Evolutionary conservation across 352 stramenopile species (phyloP).

Genomic region (Pythium brassicae): DNA sequence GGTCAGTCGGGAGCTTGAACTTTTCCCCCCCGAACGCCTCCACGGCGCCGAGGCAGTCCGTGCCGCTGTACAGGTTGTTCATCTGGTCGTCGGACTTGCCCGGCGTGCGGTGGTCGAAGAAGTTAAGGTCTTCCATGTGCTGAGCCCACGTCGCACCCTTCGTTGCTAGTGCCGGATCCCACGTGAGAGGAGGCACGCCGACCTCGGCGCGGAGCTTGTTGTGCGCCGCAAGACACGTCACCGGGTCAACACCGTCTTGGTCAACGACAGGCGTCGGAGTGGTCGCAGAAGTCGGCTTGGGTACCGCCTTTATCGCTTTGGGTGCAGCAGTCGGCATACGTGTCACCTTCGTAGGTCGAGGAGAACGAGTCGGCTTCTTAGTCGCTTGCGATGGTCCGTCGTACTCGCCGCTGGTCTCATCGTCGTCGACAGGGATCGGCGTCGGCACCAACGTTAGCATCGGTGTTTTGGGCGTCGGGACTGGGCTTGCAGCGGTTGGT

Average conservation of each 20-base stretch:
- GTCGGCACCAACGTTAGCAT: not conserved
- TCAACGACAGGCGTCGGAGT: not conserved
- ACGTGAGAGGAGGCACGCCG: slow-evolving; percentile 6
- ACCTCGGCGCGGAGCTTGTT: slow-evolving; percentile 11
- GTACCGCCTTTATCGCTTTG: not conserved
- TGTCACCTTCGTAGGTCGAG: not conserved
- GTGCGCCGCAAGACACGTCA: slow-evolving; percentile 9
- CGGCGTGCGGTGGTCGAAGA: slow-evolving; percentile 13
- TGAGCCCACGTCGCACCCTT: slow-evolving; percentile 10
- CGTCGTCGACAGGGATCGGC: not conserved
- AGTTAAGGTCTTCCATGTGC: slow-evolving; percentile 13
- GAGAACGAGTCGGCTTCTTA: not conserved
- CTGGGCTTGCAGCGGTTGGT: not conserved
- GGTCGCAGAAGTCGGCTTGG: slow-evolving; percentile 23
- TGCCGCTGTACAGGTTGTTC: slow-evolving; percentile 19
- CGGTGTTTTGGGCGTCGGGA: not conserved
- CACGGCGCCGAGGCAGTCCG: slow-evolving; percentile 6
- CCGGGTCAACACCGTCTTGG: slow-evolving; percentile 7
- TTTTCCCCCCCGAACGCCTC: slow-evolving; percentile 10
- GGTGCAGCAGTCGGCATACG: not conserved
- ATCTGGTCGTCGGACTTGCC: slow-evolving; percentile 11
- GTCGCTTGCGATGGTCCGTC: not conserved
- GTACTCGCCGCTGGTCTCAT: slow-evolving; percentile 1
- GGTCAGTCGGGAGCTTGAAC: slow-evolving; percentile 8
- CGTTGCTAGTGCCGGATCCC: slow-evolving; percentile 7